A percentile compares a stretch with the other conserved stretches of the same genome.
These are phyloP conservation scores for Zoysia matrella DNA, from an alignment of 202 grass and related monocot species.

Conservation along the genomic window DNA sequence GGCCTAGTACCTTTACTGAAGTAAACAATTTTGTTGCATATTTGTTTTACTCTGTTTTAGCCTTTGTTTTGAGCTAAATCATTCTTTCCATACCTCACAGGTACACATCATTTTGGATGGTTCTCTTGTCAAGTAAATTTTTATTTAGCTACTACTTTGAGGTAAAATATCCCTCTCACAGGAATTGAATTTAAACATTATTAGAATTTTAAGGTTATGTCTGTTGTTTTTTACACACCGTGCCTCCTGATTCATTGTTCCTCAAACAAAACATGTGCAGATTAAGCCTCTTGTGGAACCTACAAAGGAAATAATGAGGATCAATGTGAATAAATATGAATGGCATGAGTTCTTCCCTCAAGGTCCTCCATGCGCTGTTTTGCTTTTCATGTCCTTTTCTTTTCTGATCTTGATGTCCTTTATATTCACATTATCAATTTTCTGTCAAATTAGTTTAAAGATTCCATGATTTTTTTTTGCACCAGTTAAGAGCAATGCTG, in stretches of 20 bases:
- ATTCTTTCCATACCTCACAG: slow-evolving; percentile 51
- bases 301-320: slow-evolving; percentile 90
- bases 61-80: slow-evolving; percentile 45
- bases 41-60: slow-evolving; percentile 13
- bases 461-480: slow-evolving; percentile 41
- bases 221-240: slow-evolving; percentile 2
- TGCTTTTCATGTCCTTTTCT: slow-evolving; percentile 5
- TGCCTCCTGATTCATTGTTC: slow-evolving; percentile 29
- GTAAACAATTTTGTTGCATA: slow-evolving; percentile 57
- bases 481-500: slow-evolving; percentile 86
- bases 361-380: slow-evolving; percentile 52
- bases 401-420: slow-evolving; percentile 28
- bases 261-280: slow-evolving; percentile 59
- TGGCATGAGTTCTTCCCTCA: slow-evolving; percentile 99
- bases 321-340: slow-evolving; percentile 86
- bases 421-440: slow-evolving; percentile 36
- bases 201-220: not conserved
- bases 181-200: slow-evolving; percentile 9
- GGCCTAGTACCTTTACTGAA: slow-evolving; percentile 84
- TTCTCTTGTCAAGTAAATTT: slow-evolving; percentile 94
- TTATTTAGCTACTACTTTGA: slow-evolving; percentile 97
- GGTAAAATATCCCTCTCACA: slow-evolving; percentile 49
- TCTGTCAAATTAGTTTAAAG: slow-evolving; percentile 29
- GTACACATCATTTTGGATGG: slow-evolving; percentile 82
- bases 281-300: slow-evolving; percentile 92